A percentile compares a stretch with the other conserved stretches of the same genome.
Conservation (phyloP, 2,329 filamentous ascomycete genomes). For the Aspergillus caelatus region DNA sequence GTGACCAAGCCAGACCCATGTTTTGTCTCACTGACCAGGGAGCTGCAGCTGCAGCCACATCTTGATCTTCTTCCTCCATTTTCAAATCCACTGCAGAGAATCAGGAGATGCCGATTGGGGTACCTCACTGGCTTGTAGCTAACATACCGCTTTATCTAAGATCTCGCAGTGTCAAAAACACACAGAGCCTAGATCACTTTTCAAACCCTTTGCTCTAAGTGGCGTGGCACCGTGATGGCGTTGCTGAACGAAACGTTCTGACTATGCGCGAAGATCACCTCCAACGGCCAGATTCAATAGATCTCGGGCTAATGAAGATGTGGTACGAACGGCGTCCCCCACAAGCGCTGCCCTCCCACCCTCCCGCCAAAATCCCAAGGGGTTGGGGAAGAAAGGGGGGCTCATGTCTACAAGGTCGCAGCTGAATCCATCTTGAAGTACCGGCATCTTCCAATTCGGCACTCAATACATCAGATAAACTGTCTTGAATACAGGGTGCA, state of each 20-base stretch:
- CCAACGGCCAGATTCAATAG: conserved; percentile 16
- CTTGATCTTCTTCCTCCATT: conserved; percentile 18
- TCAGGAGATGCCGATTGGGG: conserved; percentile 11
- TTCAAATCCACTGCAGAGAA: conserved; percentile 13
- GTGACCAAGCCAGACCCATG: conserved; percentile 20
- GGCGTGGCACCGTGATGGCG: conserved; percentile 3
- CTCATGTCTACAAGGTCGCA: neutral
- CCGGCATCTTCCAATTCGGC: neutral
- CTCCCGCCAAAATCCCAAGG: neutral
- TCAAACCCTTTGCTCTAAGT: neutral
- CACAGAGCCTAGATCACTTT: conserved; percentile 6
- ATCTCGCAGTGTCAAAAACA: neutral
- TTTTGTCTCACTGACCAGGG: conserved; percentile 19
- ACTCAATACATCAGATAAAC: neutral
- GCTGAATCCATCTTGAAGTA: neutral
- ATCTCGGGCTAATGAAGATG: conserved; percentile 1
- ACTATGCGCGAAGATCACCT: conserved; percentile 13
- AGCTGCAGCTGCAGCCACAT: conserved; percentile 33
- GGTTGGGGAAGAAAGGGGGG: neutral
- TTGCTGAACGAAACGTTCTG: conserved; percentile 9
- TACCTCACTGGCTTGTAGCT: conserved; percentile 6
- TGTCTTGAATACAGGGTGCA: neutral
- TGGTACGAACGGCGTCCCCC: neutral
- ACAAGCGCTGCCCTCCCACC: neutral
- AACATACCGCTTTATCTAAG: neutral